A percentile compares a stretch with the other conserved stretches of the same genome.
phyloP scores from a whole-genome alignment of 1,284 basidiomycete species.

The Marasmius sp. region DNA sequence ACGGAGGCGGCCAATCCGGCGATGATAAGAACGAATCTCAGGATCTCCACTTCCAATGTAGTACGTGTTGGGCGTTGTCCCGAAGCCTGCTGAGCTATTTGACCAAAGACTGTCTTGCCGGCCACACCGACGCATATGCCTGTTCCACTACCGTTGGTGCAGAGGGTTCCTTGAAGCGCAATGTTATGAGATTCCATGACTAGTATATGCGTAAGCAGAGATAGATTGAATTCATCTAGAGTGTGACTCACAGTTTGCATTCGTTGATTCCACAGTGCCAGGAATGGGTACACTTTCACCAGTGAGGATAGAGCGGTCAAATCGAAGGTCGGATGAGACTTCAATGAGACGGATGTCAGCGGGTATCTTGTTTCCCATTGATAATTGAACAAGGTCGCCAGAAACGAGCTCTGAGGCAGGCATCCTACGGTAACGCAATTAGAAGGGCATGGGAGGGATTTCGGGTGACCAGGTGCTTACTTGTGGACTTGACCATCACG shows the following conservation, averaged over 20 bases:
- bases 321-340: slow-evolving; percentile 54
- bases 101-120: slow-evolving; percentile 56
- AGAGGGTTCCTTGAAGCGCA: slow-evolving; percentile 62
- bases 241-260: slow-evolving; percentile 29
- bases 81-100: slow-evolving; percentile 55
- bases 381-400: slow-evolving; percentile 60
- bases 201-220: slow-evolving; percentile 3
- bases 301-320: slow-evolving; percentile 63
- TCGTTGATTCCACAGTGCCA: slow-evolving; percentile 28
- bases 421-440: slow-evolving; percentile 15
- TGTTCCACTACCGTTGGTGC: slow-evolving; percentile 52
- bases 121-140: slow-evolving; percentile 58
- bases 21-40: slow-evolving; percentile 44
- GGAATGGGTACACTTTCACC: slow-evolving; percentile 44
- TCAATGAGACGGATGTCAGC: slow-evolving; percentile 68
- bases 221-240: neutral
- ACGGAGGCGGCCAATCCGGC: slow-evolving; percentile 38
- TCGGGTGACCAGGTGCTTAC: slow-evolving; percentile 9
- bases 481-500: slow-evolving; percentile 38
- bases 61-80: slow-evolving; percentile 40
- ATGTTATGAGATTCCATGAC: slow-evolving; percentile 50
- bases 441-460: neutral
- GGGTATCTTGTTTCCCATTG: slow-evolving; percentile 62
- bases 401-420: slow-evolving; percentile 64
- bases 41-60: slow-evolving; percentile 43